phyloP scores from a whole-genome alignment of 2,329 filamentous ascomycete genomes.

The Lecanosticta acicola region DNA sequence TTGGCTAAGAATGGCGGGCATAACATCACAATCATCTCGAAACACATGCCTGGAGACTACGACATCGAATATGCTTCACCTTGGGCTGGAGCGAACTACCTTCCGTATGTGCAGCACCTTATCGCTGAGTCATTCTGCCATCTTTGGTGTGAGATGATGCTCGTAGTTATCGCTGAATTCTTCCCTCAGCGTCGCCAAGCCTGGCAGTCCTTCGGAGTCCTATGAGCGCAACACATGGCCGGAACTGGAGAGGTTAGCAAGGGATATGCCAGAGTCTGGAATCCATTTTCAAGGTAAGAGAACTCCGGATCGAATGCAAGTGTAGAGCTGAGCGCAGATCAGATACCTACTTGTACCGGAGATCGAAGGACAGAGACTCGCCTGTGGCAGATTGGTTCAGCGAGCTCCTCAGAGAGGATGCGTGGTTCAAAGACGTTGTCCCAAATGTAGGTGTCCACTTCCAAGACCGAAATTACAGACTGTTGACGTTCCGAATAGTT shows the following conservation, averaged over 20 bases:
- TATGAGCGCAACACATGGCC: slow-evolving; percentile 44
- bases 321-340: background rate
- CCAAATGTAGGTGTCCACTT: slow-evolving; percentile 52
- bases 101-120: slow-evolving; percentile 43
- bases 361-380: slow-evolving; percentile 56
- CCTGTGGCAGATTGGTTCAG: slow-evolving; percentile 57
- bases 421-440: slow-evolving; percentile 69
- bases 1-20: slow-evolving; percentile 53
- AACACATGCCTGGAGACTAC: slow-evolving; percentile 91
- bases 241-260: slow-evolving; percentile 40
- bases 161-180: slow-evolving; percentile 11
- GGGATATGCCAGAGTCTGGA: slow-evolving; percentile 67
- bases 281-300: slow-evolving; percentile 62
- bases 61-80: slow-evolving; percentile 86
- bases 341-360: slow-evolving; percentile 53
- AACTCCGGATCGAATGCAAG: background rate
- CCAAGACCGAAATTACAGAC: background rate
- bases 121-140: background rate
- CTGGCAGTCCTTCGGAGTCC: slow-evolving; percentile 35
- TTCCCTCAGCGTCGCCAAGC: slow-evolving; percentile 39
- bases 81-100: slow-evolving; percentile 78
- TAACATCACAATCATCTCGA: slow-evolving; percentile 67
- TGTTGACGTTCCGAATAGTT: slow-evolving; percentile 25
- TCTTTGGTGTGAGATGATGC: background rate
- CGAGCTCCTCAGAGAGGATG: slow-evolving; percentile 57